phyloP scores from a whole-genome alignment of 2,329 filamentous ascomycete genomes.

The Neonectria ditissima region DNA sequence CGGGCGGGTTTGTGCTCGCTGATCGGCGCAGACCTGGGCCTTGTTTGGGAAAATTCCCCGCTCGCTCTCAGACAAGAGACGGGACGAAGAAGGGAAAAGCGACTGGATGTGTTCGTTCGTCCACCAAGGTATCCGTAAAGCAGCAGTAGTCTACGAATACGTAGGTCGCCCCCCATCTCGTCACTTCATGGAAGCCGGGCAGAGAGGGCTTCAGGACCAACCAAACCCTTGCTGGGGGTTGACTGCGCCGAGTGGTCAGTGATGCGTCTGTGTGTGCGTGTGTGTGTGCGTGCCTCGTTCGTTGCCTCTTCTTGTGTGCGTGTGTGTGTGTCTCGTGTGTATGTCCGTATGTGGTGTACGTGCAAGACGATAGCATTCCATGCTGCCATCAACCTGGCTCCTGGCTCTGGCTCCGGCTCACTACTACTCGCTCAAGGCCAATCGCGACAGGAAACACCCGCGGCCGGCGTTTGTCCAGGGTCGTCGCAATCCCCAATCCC shows the following conservation, averaged over 20 bases:
- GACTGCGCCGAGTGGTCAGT: neutral
- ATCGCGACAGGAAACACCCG: constrained; percentile 2
- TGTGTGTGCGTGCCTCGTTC: neutral
- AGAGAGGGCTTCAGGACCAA: neutral
- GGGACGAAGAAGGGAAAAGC: neutral
- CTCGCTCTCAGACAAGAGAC: neutral
- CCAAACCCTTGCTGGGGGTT: neutral
- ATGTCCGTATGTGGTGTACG: neutral
- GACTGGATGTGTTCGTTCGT: neutral
- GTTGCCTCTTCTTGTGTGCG: no score
- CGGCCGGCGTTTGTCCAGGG: neutral
- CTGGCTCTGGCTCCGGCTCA: neutral
- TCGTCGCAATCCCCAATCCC: neutral
- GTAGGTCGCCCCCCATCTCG: no score
- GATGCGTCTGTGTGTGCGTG: neutral
- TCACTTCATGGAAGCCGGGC: neutral
- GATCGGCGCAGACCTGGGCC: constrained; percentile 6
- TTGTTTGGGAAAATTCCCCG: neutral
- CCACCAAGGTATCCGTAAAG: neutral
- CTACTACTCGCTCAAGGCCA: constrained; percentile 7
- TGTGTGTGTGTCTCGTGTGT: neutral
- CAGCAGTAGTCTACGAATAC: neutral
- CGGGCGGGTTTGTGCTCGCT: neutral
- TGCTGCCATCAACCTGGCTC: constrained; percentile 2
- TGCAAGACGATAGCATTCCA: constrained; percentile 1